Percentiles rank a stretch among this genome's conserved stretches.
Conservation (phyloP, 257 asterid species). For the Przewalskia tangutica region DNA sequence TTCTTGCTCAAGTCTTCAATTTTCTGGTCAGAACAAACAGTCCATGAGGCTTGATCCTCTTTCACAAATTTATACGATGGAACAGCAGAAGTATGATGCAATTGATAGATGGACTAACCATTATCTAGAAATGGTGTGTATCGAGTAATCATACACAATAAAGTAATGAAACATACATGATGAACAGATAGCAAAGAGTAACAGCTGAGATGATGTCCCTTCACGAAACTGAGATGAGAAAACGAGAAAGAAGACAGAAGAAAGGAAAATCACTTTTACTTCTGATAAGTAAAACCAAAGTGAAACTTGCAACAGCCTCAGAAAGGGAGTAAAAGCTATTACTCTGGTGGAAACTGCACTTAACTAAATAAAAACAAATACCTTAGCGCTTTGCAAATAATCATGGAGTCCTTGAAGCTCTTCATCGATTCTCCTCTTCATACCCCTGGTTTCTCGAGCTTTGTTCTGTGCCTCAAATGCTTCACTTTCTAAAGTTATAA, state of each 20-base stretch:
- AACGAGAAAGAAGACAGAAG: neutral
- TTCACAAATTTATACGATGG: neutral
- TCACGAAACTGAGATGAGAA: neutral
- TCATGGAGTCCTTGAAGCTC: constrained; percentile 38
- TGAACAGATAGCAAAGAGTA: neutral
- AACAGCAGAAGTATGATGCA: neutral
- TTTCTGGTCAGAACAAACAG: neutral
- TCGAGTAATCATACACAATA: neutral
- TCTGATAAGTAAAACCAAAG: neutral
- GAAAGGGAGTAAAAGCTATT: neutral
- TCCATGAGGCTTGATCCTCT: neutral
- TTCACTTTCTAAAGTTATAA: constrained; percentile 44
- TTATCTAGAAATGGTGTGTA: neutral
- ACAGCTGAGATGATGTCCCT: neutral
- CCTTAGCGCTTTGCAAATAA: constrained; percentile 37
- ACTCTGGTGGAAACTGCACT: neutral
- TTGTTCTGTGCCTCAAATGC: constrained; percentile 37
- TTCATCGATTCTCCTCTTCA: constrained; percentile 53
- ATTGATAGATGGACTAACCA: neutral
- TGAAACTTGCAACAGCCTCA: neutral
- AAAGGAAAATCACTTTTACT: neutral
- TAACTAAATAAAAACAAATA: constrained; percentile 8
- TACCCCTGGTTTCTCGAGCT: constrained; percentile 33
- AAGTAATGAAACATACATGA: neutral
- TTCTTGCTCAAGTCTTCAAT: neutral